phyloP scores from a whole-genome alignment of 2,329 filamentous ascomycete genomes.

The Colletotrichum tanaceti region DNA sequence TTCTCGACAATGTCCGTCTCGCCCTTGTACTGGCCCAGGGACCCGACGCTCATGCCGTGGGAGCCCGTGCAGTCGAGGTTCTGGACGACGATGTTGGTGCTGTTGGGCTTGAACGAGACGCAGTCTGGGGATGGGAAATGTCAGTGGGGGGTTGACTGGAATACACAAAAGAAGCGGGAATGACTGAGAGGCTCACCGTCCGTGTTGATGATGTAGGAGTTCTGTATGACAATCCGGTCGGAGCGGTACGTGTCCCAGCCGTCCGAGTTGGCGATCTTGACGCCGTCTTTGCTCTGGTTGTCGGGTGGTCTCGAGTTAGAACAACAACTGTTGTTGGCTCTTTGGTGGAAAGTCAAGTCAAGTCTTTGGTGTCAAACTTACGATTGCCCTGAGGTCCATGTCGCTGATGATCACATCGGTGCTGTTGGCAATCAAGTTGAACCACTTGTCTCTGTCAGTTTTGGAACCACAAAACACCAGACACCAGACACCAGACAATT shows the following conservation, averaged over 20 bases:
- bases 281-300: constrained; percentile 59
- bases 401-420: constrained; percentile 72
- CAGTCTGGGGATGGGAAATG: constrained; percentile 62
- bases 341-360: no score
- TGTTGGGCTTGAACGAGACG: constrained; percentile 80
- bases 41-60: constrained; percentile 79
- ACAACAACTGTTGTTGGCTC: background rate
- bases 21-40: constrained; percentile 73
- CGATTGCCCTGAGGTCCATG: constrained; percentile 61
- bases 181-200: constrained; percentile 58
- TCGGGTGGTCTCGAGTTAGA: constrained; percentile 43
- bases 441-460: constrained; percentile 45
- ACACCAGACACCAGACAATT: accelerated
- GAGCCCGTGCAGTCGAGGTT: constrained; percentile 76
- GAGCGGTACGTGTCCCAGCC: constrained; percentile 67
- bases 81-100: constrained; percentile 75
- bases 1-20: constrained; percentile 76
- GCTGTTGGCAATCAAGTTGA: constrained; percentile 73
- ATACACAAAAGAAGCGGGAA: no score
- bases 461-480: no score
- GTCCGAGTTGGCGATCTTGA: constrained; percentile 73
- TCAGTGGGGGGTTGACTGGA: no score
- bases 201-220: constrained; percentile 72
- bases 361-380: constrained; percentile 52
- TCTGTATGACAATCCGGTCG: constrained; percentile 73